phyloP scores from a whole-genome alignment of 352 stramenopile genomes.

The Pythium pectinolyticum region DNA sequence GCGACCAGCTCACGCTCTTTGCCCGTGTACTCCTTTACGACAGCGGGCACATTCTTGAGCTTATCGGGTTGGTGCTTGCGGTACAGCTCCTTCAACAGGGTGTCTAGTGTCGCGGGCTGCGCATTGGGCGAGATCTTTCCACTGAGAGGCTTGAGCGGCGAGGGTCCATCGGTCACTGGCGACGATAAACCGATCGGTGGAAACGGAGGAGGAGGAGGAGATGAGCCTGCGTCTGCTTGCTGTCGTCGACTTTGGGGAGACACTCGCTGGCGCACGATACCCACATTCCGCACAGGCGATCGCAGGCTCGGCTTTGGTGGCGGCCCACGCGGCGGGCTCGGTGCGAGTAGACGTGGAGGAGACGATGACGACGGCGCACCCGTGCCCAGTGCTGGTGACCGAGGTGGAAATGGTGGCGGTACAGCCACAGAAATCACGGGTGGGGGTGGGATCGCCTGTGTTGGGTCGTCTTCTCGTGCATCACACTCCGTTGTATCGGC shows the following conservation, averaged over 20 bases:
- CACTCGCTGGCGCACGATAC: conserved; percentile 19
- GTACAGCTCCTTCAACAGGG: conserved; percentile 66
- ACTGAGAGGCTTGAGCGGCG: background rate
- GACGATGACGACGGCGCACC: background rate
- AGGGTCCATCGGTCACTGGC: background rate
- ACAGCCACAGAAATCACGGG: conserved; percentile 1
- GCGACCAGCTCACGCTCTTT: conserved; percentile 66
- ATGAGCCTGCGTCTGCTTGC: background rate
- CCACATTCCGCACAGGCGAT: conserved; percentile 19
- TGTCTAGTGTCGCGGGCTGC: conserved; percentile 43
- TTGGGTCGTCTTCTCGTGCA: background rate
- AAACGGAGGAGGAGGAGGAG: too few species aligned
- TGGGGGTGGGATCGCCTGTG: background rate
- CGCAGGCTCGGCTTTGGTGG: conserved; percentile 5
- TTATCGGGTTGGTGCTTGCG: conserved; percentile 77
- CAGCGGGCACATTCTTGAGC: conserved; percentile 53
- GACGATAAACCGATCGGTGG: background rate
- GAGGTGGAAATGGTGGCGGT: background rate
- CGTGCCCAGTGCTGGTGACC: too few species aligned
- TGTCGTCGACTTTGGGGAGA: background rate
- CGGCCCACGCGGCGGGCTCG: conserved; percentile 18
- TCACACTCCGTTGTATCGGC: background rate
- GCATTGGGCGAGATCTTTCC: background rate
- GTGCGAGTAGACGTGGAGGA: conserved; percentile 7
- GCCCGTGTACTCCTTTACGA: conserved; percentile 60